Evolutionary conservation across 192 early-diverging fungal species (phyloP).

Genomic region (Podila epicladia): DNA sequence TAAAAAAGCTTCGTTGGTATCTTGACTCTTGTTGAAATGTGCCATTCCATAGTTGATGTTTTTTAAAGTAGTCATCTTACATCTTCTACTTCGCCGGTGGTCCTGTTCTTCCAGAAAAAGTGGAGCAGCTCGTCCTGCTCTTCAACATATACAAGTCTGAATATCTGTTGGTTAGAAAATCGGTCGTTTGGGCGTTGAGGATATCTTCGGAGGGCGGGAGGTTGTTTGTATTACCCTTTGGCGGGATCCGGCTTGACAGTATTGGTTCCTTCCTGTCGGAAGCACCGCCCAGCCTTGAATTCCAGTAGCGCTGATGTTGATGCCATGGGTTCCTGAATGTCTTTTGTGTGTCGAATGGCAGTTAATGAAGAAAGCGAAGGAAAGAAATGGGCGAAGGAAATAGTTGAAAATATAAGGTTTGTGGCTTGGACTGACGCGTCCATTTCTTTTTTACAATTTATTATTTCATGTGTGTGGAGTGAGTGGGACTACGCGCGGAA

Average conservation of each 20-base stretch:
- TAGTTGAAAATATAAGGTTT: background rate
- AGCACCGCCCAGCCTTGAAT: conserved; percentile 80
- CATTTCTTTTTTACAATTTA: background rate
- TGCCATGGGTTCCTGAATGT: conserved; percentile 11
- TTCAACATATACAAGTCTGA: conserved; percentile 66
- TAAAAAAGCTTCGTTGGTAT: background rate
- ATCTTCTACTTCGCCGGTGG: conserved; percentile 45
- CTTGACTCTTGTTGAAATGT: conserved; percentile 1
- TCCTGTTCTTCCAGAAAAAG: conserved; percentile 84
- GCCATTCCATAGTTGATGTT: background rate
- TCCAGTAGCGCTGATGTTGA: conserved; percentile 49
- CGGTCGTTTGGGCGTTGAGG: background rate
- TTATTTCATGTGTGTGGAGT: background rate
- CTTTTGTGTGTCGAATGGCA: background rate
- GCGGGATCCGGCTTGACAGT: conserved; percentile 77
- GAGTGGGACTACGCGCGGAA: conserved; percentile 17
- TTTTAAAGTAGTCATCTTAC: conserved; percentile 2
- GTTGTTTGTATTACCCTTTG: conserved; percentile 62
- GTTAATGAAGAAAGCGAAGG: background rate
- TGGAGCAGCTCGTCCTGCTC: conserved; percentile 77
- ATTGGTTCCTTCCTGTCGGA: conserved; percentile 68
- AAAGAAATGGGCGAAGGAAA: background rate
- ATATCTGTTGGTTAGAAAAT: background rate
- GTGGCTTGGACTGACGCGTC: conserved; percentile 1
- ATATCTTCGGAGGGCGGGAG: too few species aligned